Evolutionary conservation across 83 land plant species (phyloP).

Genomic region (Thuja plicata): DNA sequence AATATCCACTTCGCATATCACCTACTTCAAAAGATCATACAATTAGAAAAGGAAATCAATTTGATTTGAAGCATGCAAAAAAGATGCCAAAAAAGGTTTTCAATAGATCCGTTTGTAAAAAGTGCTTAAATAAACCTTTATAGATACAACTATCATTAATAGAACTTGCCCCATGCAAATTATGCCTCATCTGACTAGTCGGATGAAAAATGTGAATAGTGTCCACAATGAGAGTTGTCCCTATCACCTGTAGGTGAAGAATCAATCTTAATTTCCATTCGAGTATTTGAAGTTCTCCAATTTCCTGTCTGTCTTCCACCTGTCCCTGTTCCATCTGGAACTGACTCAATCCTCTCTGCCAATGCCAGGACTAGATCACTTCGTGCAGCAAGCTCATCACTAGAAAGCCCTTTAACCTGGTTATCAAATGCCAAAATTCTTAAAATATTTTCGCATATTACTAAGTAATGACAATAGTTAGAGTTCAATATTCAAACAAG

Average conservation of each 20-base stretch:
- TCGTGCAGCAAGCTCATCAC: constrained; percentile 67
- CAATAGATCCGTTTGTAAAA: neutral
- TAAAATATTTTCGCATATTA: neutral
- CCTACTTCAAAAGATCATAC: constrained; percentile 45
- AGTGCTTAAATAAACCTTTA: neutral
- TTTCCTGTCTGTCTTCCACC: constrained; percentile 46
- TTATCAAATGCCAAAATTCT: neutral
- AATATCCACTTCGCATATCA: constrained; percentile 58
- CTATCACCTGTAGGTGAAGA: constrained; percentile 22
- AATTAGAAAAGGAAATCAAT: neutral
- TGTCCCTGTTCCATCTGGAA: constrained; percentile 60
- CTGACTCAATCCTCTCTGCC: constrained; percentile 65
- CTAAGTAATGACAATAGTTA: neutral
- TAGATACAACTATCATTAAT: neutral
- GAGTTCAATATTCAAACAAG: neutral
- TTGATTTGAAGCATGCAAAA: neutral
- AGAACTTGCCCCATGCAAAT: neutral
- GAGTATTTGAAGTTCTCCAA: constrained; percentile 63
- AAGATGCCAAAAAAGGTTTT: neutral
- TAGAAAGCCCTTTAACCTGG: constrained; percentile 77
- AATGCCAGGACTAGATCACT: constrained; percentile 65
- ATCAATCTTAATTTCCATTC: constrained; percentile 78
- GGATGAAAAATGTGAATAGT: neutral
- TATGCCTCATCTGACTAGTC: neutral
- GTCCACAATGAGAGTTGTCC: neutral